phyloP scores from a whole-genome alignment of 176 grass and related monocot genomes.

The Urochloa ruziziensis region DNA sequence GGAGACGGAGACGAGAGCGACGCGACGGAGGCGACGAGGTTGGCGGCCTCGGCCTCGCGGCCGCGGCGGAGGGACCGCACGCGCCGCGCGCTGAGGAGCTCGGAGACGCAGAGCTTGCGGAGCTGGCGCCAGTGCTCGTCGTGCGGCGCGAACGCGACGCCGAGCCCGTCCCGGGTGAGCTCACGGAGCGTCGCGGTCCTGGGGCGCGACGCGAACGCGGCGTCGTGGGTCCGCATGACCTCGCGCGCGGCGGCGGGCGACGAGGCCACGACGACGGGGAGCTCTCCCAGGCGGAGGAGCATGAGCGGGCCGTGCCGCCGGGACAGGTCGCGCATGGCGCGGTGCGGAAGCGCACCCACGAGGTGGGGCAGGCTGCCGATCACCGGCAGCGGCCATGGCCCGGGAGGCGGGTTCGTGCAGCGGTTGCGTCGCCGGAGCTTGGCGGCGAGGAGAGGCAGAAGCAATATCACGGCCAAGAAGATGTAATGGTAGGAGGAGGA shows the following conservation, averaged over 20 bases:
- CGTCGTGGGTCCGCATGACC: conserved; percentile 39
- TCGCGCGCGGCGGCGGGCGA: conserved; percentile 48
- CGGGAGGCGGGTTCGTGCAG: conserved; percentile 33
- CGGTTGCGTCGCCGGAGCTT: background rate
- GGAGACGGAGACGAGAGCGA: background rate
- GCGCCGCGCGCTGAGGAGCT: conserved; percentile 36
- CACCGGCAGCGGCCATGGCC: conserved; percentile 47
- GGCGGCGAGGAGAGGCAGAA: conserved; percentile 7
- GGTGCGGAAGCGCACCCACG: conserved; percentile 43
- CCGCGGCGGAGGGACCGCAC: conserved; percentile 1
- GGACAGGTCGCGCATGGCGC: conserved; percentile 28
- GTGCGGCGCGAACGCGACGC: conserved; percentile 39
- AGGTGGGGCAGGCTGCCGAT: conserved; percentile 56
- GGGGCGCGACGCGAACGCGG: conserved; percentile 46
- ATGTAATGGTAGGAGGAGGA: conserved; percentile 11
- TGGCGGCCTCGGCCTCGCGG: conserved; percentile 41
- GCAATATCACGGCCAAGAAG: background rate
- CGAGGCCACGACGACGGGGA: conserved; percentile 45
- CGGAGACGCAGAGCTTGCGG: conserved; percentile 44
- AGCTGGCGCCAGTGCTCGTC: conserved; percentile 40
- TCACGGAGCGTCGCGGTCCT: conserved; percentile 7
- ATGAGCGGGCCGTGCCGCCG: conserved; percentile 42
- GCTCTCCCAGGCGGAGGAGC: conserved; percentile 49
- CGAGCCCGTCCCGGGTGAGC: conserved; percentile 2
- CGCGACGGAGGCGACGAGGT: conserved; percentile 22